Conservation (phyloP, 2,329 filamentous ascomycete species). For the Aspergillus neotritici region DNA sequence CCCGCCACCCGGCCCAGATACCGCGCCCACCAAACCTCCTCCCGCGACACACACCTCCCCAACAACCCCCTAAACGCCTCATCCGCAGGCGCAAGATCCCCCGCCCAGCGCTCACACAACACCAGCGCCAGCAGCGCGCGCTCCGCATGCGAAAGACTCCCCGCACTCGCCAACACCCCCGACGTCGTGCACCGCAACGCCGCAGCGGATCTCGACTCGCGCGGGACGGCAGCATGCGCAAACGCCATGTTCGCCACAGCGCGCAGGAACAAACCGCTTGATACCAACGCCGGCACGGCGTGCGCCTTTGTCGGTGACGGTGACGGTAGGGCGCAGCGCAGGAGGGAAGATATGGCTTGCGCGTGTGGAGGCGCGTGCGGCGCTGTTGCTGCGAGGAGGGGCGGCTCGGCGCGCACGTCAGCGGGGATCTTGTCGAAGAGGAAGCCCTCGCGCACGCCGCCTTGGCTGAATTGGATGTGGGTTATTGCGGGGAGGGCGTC, state of each 20-base stretch:
- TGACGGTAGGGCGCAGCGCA: slow-evolving; percentile 46
- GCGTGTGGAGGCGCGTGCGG: slow-evolving; percentile 48
- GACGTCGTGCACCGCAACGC: slow-evolving; percentile 68
- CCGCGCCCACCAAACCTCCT: slow-evolving; percentile 59
- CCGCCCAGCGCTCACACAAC: slow-evolving; percentile 69
- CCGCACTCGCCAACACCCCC: slow-evolving; percentile 60
- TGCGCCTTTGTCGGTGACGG: slow-evolving; percentile 14
- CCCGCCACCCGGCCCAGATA: slow-evolving; percentile 58
- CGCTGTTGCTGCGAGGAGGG: slow-evolving; percentile 58
- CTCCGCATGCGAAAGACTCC: slow-evolving; percentile 67
- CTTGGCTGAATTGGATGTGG: slow-evolving; percentile 75
- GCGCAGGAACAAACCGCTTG: slow-evolving; percentile 44
- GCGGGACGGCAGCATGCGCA: slow-evolving; percentile 46
- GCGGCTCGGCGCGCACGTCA: slow-evolving; percentile 57
- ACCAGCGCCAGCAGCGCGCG: slow-evolving; percentile 67
- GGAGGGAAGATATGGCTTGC: slow-evolving; percentile 42
- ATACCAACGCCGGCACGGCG: slow-evolving; percentile 39
- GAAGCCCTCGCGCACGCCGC: slow-evolving; percentile 79
- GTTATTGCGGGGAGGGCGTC: slow-evolving; percentile 64
- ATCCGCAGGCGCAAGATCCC: slow-evolving; percentile 56
- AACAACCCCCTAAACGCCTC: slow-evolving; percentile 51
- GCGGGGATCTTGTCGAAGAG: slow-evolving; percentile 65
- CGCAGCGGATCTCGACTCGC: slow-evolving; percentile 56
- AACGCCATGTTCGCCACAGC: slow-evolving; percentile 58
- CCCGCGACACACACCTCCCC: slow-evolving; percentile 47